Evolutionary conservation across 1,284 basidiomycete genomes (phyloP).

Genomic region (Tetrapyrgos nigripes): DNA sequence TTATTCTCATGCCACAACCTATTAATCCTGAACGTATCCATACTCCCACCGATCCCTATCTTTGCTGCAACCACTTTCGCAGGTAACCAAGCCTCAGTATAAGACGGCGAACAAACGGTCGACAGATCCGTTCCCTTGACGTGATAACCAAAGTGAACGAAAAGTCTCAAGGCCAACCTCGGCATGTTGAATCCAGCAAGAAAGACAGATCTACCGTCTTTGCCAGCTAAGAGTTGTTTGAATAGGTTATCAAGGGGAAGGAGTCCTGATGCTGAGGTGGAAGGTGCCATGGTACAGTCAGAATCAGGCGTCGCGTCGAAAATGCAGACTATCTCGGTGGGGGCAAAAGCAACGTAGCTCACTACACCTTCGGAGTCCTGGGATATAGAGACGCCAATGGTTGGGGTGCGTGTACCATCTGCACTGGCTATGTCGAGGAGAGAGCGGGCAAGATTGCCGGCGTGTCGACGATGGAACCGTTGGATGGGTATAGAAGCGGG

Average conservation of each 20-base stretch:
- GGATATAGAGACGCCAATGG: slow-evolving; percentile 10
- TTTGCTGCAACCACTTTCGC: slow-evolving; percentile 29
- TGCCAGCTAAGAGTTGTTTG: neutral
- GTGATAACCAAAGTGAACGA: slow-evolving; percentile 25
- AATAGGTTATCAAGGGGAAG: neutral
- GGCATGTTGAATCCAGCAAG: slow-evolving; percentile 42
- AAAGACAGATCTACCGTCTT: slow-evolving; percentile 1
- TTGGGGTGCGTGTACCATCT: too few species aligned
- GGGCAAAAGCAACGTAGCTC: slow-evolving; percentile 2
- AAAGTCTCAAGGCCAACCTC: slow-evolving; percentile 32
- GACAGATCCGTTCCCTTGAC: slow-evolving; percentile 40
- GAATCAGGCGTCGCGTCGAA: neutral
- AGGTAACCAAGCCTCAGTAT: slow-evolving; percentile 29
- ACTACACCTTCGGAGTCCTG: slow-evolving; percentile 1
- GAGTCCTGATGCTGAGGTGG: neutral
- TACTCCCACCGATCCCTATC: slow-evolving; percentile 12
- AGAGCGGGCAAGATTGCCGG: neutral
- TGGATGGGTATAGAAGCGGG: neutral
- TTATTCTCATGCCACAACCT: slow-evolving; percentile 33
- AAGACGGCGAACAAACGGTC: slow-evolving; percentile 28
- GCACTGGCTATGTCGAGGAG: neutral
- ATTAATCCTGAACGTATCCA: slow-evolving; percentile 28
- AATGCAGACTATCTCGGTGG: neutral
- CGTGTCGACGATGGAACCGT: neutral
- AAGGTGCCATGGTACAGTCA: neutral